Evolutionary conservation across 331 rosid genomes (phyloP), one percentile per base, ranked within the genome.

Genomic region (Stylosanthes scabra): DNA sequence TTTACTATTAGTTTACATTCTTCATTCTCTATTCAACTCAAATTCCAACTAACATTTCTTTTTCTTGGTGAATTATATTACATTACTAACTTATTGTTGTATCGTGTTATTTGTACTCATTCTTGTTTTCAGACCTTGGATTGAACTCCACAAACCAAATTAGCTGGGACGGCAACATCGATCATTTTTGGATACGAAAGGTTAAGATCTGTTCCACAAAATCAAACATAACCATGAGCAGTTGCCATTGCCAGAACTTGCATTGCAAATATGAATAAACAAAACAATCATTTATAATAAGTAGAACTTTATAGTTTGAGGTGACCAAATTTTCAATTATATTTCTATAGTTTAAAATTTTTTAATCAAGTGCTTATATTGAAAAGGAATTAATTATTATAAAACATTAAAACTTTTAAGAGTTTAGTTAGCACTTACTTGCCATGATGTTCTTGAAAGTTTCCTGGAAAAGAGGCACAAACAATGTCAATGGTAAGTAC

Each of bases 121-220:
- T n/a, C n/a, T 31, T 31, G 37, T 5, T 31, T 31, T 31, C 37
- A 31, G 0, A 2, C 12, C 64, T 65, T 72, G 67, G 88, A 77
- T 81, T 92, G 99, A 85, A 95, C 67, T 56, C 99, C 98, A 46
- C 98, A 95, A 64, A 83, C 90, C 90, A 92, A 51, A 72, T 95
- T 95, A 4, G 92, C 91, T 4, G 99, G 99, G 9, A 92, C 97
- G 63, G 98, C 99, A 15, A 84, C 16, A 78, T 95, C 97, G 11
- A 95, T 95, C 98, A 90, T 86, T 80, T 92, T 95, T 15, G 99
- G 99, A 80, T 92, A 92, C 7, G 98, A 4, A 25, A 95, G 86
- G 37, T 90, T 95, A 66, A 95, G 93, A 88, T 90, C 99, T 92
- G 94, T 65, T 39, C 34, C 57, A 71, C 52, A 69, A 2, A 71